Base-by-base conservation (phyloP, 352 stramenopile species). In the Phytopythium cucurbitacearum region DNA sequence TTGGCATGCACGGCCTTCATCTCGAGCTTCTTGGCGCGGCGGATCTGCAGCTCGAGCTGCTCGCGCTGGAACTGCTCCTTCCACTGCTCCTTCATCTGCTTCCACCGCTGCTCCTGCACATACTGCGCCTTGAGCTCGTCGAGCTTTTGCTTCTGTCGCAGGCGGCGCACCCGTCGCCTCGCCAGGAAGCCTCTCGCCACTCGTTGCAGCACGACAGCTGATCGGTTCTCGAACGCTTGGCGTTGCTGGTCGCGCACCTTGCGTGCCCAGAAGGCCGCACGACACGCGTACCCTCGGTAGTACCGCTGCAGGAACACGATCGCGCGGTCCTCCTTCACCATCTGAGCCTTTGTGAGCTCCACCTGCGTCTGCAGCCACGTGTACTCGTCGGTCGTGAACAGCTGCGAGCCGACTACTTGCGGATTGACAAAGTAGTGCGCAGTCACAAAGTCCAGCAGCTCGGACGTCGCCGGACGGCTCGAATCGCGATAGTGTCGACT, bases 61-160 rank as follows among this genome's bases (percentile, higher is more conserved):
- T 88, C 72, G 0, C 71, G 62, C n/a, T 81, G 60, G 54, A 74
- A 82, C 35, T 75, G 67, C 36, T 89, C 73, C 60, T 80, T 67
- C 61, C 73, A 87, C 39, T 57, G 16, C 13, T 56, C 52, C 28
- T 76, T 64, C 39, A 89, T 69, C 28, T 78, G 65, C 45, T 89
- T 87, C 53, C 65, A 74, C 42, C 63, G 66, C 15, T 72, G 70
- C 50, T 91, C 81, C 7, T 72, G 66, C 15, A 91, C 63, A 40
- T 91, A 87, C 8, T 60, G 64, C 3, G 60, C 62, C 50, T 87
- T 87, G 3, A 86, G 55, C 39, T 78, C 72, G 8, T 74, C 72
- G 1, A 71, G 48, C 13, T 62, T 65, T 12, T 62, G 63, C 28
- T 73, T 64, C 15, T 73, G 62, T 0, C 65, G 57, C 15, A 76